A percentile compares a stretch with the other conserved stretches of the same genome.
Conservation (phyloP, 2,329 filamentous ascomycete species). For the Aspergillus sp. region DNA sequence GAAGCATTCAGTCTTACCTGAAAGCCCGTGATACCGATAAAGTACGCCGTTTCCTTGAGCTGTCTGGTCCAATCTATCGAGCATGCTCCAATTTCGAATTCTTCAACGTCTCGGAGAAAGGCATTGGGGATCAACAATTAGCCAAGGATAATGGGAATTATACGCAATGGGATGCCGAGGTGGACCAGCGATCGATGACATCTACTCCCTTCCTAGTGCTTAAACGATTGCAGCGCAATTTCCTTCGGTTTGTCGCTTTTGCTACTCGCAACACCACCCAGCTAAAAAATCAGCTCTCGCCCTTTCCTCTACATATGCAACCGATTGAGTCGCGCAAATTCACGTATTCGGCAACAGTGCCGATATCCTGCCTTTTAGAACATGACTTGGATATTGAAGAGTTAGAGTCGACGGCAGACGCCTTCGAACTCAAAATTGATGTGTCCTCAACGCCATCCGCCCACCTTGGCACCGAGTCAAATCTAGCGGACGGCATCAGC, state of each 20-base stretch:
- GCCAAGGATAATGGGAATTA: constrained; percentile 25
- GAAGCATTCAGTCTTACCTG: constrained; percentile 65
- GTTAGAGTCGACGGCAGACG: constrained; percentile 66
- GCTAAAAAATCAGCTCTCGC: constrained; percentile 33
- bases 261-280: constrained; percentile 47
- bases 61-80: constrained; percentile 55
- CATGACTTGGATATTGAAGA: constrained; percentile 61
- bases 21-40: constrained; percentile 56
- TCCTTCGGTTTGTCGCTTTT: constrained; percentile 66
- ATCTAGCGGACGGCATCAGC: constrained; percentile 54
- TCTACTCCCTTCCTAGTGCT: constrained; percentile 64
- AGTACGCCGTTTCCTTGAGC: constrained; percentile 58
- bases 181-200: constrained; percentile 40
- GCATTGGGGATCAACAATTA: constrained; percentile 23
- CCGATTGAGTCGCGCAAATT: constrained; percentile 61
- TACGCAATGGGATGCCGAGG: constrained; percentile 28
- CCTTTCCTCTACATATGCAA: constrained; percentile 64
- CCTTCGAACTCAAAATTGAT: constrained; percentile 62
- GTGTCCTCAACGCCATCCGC: constrained; percentile 27
- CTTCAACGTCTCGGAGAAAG: constrained; percentile 67
- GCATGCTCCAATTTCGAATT: constrained; percentile 73
- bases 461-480: constrained; percentile 31
- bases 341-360: constrained; percentile 67
- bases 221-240: constrained; percentile 68
- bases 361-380: constrained; percentile 57